A percentile compares a stretch with the other conserved stretches of the same genome.
Evolutionary conservation across 2,329 filamentous ascomycete species (phyloP).

Genomic region (Arthrobotrys conoides): DNA sequence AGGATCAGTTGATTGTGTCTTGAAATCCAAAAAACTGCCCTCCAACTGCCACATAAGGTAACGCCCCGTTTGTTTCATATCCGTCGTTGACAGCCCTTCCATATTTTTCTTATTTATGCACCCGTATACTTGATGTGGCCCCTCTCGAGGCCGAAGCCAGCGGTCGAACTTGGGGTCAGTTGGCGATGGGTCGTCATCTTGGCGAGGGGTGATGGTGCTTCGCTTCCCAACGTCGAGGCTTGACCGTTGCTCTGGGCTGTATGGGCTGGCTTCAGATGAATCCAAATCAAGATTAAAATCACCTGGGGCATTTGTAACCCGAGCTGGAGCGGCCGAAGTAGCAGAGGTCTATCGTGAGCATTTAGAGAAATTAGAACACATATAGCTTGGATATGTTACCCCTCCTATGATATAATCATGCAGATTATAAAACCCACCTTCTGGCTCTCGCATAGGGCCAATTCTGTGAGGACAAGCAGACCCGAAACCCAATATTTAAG

Average conservation of each 20-base stretch:
- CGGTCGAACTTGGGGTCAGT: background rate
- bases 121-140: slow-evolving; percentile 22
- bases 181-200: background rate
- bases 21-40: slow-evolving; percentile 24
- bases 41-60: slow-evolving; percentile 51
- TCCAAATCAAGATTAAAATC: slow-evolving; percentile 15
- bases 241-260: background rate
- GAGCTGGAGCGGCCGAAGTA: background rate
- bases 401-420: background rate
- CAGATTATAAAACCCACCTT: background rate
- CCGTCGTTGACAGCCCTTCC: background rate
- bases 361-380: background rate
- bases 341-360: background rate
- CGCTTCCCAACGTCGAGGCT: background rate
- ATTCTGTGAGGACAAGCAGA: background rate
- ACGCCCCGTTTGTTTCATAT: slow-evolving; percentile 13
- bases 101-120: background rate
- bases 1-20: slow-evolving; percentile 10
- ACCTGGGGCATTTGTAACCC: background rate
- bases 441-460: background rate
- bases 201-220: background rate
- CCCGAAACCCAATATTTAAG: slow-evolving; percentile 1
- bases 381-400: background rate
- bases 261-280: background rate
- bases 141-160: slow-evolving; percentile 20